A percentile compares a stretch with the other conserved stretches of the same genome.
Conservation (phyloP, 2,329 filamentous ascomycete genomes). For the Clonostachys solani region DNA sequence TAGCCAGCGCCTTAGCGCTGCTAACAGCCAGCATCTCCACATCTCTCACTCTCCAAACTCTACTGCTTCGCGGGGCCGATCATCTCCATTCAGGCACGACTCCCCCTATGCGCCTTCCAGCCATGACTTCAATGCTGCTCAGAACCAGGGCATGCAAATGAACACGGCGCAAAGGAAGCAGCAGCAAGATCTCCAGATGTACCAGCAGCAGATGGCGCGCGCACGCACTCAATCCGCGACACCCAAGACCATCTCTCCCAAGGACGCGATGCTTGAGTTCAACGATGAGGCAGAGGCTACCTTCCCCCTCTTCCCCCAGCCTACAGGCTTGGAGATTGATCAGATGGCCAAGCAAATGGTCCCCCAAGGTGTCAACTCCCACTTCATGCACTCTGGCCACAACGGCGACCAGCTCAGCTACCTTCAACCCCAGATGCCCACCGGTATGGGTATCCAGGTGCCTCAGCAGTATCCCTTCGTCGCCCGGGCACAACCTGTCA, state of each 20-base stretch:
- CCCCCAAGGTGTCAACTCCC: neutral
- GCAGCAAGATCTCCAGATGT: constrained; percentile 48
- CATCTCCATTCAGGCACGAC: constrained; percentile 77
- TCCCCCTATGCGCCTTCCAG: constrained; percentile 53
- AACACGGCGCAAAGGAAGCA: constrained; percentile 55
- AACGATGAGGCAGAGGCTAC: constrained; percentile 68
- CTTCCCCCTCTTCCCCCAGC: constrained; percentile 69
- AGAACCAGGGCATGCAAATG: constrained; percentile 45
- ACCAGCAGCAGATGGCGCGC: constrained; percentile 33
- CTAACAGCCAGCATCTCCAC: constrained; percentile 68
- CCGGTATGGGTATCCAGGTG: constrained; percentile 21
- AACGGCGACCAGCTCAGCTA: constrained; percentile 11
- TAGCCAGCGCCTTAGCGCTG: constrained; percentile 71
- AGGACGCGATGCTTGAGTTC: constrained; percentile 86
- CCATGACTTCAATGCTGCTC: constrained; percentile 46
- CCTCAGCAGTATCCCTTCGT: constrained; percentile 50
- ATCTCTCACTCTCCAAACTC: constrained; percentile 49
- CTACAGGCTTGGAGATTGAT: constrained; percentile 38
- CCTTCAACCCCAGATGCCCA: constrained; percentile 17
- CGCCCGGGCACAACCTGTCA: constrained; percentile 25
- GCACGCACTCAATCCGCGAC: constrained; percentile 35
- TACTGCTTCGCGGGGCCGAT: constrained; percentile 46
- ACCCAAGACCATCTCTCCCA: constrained; percentile 89
- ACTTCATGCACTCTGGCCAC: neutral
- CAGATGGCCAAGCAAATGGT: constrained; percentile 30